Percentiles rank a stretch among this genome's conserved stretches.
Conservation (phyloP, 371 early-diverging fungal species). For the Mucor piriformis region DNA sequence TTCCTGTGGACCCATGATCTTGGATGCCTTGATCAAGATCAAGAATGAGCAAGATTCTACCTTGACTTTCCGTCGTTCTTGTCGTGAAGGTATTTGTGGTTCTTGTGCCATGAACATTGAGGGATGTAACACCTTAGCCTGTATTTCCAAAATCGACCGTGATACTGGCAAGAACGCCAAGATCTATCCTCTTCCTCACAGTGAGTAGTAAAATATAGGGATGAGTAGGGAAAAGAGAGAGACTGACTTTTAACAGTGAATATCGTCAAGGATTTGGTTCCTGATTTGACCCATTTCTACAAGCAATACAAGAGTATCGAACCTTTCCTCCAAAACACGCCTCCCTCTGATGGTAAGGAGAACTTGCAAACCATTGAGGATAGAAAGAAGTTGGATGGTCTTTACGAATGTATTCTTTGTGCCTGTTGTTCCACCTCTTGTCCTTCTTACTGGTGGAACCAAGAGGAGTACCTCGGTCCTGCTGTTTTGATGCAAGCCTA, state of each 20-base stretch:
- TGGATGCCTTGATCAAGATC: constrained; percentile 94
- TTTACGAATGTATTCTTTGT: constrained; percentile 97
- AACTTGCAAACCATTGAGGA: constrained; percentile 91
- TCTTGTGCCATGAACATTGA: constrained; percentile 98
- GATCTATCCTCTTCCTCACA: constrained; percentile 97
- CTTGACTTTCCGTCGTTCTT: constrained; percentile 86
- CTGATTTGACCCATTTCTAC: constrained; percentile 95
- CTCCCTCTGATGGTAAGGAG: constrained; percentile 73
- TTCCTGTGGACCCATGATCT: constrained; percentile 92
- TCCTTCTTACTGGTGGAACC: constrained; percentile 98
- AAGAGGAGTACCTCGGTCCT: constrained; percentile 93
- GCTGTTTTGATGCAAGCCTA: constrained; percentile 96
- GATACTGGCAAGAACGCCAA: constrained; percentile 68
- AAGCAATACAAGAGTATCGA: constrained; percentile 96
- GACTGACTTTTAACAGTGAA: constrained; percentile 54
- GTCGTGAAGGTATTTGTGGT: constrained; percentile 89
- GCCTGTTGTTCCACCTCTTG: constrained; percentile 97
- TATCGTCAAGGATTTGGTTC: constrained; percentile 85
- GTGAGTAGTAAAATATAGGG: constrained; percentile 42
- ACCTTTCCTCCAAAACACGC: constrained; percentile 87
- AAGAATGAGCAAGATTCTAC: constrained; percentile 95
- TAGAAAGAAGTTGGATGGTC: constrained; percentile 95
- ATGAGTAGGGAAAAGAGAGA: not conserved
- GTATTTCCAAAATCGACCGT: constrained; percentile 84
- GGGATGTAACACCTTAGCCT: constrained; percentile 94